Base-by-base conservation (phyloP, 2,329 filamentous ascomycete species). In the Endoconidiophora polonica region DNA sequence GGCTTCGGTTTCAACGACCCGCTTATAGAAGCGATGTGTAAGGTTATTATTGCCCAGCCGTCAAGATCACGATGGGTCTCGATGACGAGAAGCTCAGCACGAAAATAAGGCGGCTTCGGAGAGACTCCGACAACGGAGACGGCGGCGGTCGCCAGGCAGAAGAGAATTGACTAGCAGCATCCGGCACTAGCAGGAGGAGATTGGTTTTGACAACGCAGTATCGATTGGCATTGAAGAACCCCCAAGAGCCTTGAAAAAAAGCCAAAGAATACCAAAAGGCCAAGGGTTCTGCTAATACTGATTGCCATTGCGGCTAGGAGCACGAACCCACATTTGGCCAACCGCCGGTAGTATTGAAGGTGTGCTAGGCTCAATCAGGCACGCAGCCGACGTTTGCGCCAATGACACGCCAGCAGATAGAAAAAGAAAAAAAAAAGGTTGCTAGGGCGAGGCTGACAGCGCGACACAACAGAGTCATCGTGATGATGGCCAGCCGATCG, bases 111-210 rank as follows among this genome's bases (percentile, higher is more conserved):
- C 29, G 29, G 26, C 7, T 9, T 29, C 26, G 26, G 26, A 2
- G 26, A 6, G 12, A 29, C 26, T 29, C 26, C 26, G 26, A 29
- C 26, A 10, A 29, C 26, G 26, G 29, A 33, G 29, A 33, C 29
- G 9, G 7, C 26, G 3, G 26, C 12, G 7, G 26, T 9, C 12
- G 26, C 26, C 6, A 29, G 10, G 10, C 26, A 29, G 7, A 33
- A 33, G 16, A 18, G 2, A 33, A 33, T 33, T 5, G 29, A 10
- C 29, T 33, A 10, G 12, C 4, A 33, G 5, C 4, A 41, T 48
- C 39, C 38, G 16, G 37, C 46, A 42, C 46, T 48, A 33, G 46
- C 46, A 48, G 38, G 46, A 48, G 10, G 23, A 7, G 37, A 22
- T 48, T 42, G 16, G n/a, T 29, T 18, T 18, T 36, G 24, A 18